These are phyloP conservation scores for Tuber indicum DNA, from an alignment of 495 filamentous ascomycete genomes.

Conservation along the genomic window DNA sequence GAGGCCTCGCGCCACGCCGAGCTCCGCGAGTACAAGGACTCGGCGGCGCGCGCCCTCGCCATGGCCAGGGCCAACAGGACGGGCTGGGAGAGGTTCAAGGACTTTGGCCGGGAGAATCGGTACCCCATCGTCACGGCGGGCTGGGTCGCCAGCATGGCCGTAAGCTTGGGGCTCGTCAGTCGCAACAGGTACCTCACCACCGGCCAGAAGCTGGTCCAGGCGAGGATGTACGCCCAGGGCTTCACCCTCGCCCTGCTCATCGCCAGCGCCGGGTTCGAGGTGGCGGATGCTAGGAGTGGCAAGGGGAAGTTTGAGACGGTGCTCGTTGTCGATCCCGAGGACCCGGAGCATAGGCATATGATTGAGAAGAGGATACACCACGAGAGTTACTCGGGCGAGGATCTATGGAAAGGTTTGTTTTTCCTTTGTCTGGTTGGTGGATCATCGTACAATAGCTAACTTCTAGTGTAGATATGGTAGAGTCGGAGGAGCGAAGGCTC, in stretches of 20 bases:
- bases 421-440: not conserved
- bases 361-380: slow-evolving; percentile 65
- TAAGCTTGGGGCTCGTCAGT: slow-evolving; percentile 68
- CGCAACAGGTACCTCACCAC: slow-evolving; percentile 68
- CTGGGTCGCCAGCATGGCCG: slow-evolving; percentile 77
- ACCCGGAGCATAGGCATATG: slow-evolving; percentile 65
- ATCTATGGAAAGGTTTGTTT: slow-evolving; percentile 74
- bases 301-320: slow-evolving; percentile 70
- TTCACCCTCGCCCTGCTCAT: slow-evolving; percentile 82
- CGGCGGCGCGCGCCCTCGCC: slow-evolving; percentile 48
- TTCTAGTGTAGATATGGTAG: slow-evolving; percentile 59
- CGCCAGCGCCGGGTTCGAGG: slow-evolving; percentile 83
- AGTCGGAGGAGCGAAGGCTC: slow-evolving; percentile 63
- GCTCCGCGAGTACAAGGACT: slow-evolving; percentile 59
- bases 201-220: slow-evolving; percentile 91
- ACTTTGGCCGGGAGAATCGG: slow-evolving; percentile 68
- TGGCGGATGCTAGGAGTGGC: slow-evolving; percentile 67
- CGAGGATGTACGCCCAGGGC: slow-evolving; percentile 95
- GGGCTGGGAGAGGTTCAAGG: slow-evolving; percentile 51
- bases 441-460: not conserved
- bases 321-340: slow-evolving; percentile 63
- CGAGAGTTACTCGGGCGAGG: slow-evolving; percentile 69
- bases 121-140: slow-evolving; percentile 80
- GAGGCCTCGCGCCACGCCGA: slow-evolving; percentile 63
- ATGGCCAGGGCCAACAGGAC: slow-evolving; percentile 50